These are phyloP conservation scores for Polyrhizophydium stewartii DNA, from an alignment of 371 early-diverging fungal genomes.

Conservation along the genomic window DNA sequence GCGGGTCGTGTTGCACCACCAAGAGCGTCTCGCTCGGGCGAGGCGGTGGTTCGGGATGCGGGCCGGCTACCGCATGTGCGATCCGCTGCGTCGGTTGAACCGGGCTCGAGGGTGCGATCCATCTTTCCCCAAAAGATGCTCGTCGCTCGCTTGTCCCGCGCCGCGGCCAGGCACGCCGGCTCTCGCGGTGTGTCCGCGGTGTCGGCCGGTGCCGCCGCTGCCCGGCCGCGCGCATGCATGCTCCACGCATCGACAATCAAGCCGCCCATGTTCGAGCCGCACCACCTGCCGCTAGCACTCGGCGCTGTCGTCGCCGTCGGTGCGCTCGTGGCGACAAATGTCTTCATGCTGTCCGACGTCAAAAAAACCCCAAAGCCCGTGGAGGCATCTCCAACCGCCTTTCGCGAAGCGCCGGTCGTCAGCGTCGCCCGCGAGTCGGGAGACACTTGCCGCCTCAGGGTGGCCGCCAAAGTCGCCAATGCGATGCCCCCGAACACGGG, in stretches of 20 bases:
- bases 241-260: background rate
- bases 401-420: constrained; percentile 18
- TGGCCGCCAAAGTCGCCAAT: constrained; percentile 11
- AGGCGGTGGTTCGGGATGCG: no score
- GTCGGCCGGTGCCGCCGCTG: no score
- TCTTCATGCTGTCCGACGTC: background rate
- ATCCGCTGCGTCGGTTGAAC: no score
- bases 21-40: no score
- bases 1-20: no score
- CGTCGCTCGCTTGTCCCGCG: no score
- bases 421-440: constrained; percentile 28
- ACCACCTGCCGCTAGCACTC: constrained; percentile 8
- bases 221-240: no score
- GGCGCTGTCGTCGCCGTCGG: constrained; percentile 2
- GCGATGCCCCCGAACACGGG: constrained; percentile 8
- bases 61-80: no score
- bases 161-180: no score
- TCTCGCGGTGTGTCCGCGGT: no score
- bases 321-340: constrained; percentile 6
- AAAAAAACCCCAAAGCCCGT: constrained; percentile 4
- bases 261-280: constrained; percentile 6
- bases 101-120: no score
- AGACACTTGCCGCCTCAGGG: constrained; percentile 32
- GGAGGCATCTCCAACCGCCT: constrained; percentile 12
- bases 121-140: no score